Evolutionary conservation across 108 stramenopile genomes (phyloP).

Genomic region (Cyclotella sp.): DNA sequence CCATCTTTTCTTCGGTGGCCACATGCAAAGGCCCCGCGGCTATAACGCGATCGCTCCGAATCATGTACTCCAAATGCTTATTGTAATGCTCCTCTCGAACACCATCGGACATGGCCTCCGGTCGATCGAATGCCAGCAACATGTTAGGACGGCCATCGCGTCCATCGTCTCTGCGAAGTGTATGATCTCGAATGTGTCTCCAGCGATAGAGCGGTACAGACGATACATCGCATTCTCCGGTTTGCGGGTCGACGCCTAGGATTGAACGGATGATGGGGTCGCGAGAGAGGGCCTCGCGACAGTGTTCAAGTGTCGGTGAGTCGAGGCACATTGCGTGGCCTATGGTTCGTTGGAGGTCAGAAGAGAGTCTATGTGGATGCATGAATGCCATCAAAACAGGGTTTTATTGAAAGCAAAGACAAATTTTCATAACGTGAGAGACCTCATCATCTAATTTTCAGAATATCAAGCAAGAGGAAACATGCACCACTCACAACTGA

Average conservation of each 20-base stretch:
- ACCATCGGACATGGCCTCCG: constrained; percentile 53
- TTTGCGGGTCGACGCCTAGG: constrained; percentile 55
- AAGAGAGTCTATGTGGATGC: constrained; percentile 63
- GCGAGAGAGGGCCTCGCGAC: constrained; percentile 63
- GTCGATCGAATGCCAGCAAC: constrained; percentile 69
- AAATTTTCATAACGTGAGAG: not conserved
- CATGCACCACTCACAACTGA: constrained; percentile 69
- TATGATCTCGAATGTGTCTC: constrained; percentile 87
- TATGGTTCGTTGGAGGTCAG: constrained; percentile 73
- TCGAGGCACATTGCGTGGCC: constrained; percentile 84
- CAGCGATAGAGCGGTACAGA: constrained; percentile 79
- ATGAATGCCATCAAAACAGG: not conserved
- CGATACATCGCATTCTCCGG: constrained; percentile 39
- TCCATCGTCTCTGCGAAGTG: constrained; percentile 79
- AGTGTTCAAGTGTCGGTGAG: constrained; percentile 66
- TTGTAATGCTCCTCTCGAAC: constrained; percentile 58
- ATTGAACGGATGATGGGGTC: constrained; percentile 75
- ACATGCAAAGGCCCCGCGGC: constrained; percentile 77
- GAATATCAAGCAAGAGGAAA: not conserved
- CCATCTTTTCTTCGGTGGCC: constrained; percentile 76
- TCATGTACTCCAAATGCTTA: constrained; percentile 73
- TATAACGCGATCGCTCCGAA: constrained; percentile 76
- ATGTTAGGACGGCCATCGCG: constrained; percentile 74
- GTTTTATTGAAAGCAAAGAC: not conserved
- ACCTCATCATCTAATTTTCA: not conserved